A percentile compares a stretch with the other conserved stretches of the same genome.
Evolutionary conservation across 257 asterid genomes (phyloP).

Genomic region (Knoxia roxburghii): DNA sequence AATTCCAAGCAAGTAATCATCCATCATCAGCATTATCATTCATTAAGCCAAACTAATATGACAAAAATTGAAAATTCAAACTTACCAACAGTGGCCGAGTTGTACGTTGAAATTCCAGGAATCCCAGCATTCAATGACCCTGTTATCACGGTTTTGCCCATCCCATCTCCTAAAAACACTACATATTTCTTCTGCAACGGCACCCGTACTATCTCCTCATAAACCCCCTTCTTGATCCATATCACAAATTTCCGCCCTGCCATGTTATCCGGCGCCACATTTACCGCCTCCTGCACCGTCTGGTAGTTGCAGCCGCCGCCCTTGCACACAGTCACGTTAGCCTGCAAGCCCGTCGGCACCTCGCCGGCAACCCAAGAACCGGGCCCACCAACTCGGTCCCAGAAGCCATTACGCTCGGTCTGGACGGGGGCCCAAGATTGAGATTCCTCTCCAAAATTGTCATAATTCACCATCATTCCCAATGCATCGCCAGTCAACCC

Average conservation of each 20-base stretch:
- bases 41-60: not conserved
- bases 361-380: constrained; percentile 19
- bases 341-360: constrained; percentile 25
- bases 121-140: constrained; percentile 37
- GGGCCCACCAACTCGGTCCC: constrained; percentile 22
- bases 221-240: constrained; percentile 26
- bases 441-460: constrained; percentile 23
- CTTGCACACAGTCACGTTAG: constrained; percentile 37
- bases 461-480: constrained; percentile 45
- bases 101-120: constrained; percentile 30
- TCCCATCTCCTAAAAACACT: constrained; percentile 44
- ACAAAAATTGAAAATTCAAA: not conserved
- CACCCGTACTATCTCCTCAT: constrained; percentile 30
- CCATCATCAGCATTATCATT: too few species aligned
- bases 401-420: constrained; percentile 42
- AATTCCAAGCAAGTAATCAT: not conserved
- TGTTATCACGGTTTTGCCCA: constrained; percentile 46
- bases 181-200: constrained; percentile 29
- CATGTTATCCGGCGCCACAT: constrained; percentile 30
- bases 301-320: constrained; percentile 23
- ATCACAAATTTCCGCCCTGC: constrained; percentile 22
- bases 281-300: constrained; percentile 41
- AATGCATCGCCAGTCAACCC: constrained; percentile 31
- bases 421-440: constrained; percentile 30
- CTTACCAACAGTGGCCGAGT: constrained; percentile 42